Percentiles rank a stretch among this genome's conserved stretches.
Conservation (phyloP, 768 basidiomycete species). For the Termitomyces sp. region DNA sequence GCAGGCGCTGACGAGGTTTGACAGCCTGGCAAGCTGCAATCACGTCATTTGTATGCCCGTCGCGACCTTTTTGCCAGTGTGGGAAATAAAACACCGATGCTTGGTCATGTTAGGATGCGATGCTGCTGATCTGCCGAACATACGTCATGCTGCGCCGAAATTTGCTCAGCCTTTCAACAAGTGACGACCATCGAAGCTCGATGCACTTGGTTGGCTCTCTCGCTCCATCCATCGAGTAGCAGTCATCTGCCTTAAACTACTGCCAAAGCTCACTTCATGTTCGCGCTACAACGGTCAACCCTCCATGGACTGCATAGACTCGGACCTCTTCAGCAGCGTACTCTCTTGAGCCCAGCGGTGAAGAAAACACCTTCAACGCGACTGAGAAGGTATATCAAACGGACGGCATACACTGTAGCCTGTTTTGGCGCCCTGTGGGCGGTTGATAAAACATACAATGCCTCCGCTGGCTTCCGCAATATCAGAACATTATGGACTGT, state of each 20-base stretch:
- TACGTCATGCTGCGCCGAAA: constrained; percentile 10
- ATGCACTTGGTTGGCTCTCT: constrained; percentile 7
- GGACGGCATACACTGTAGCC: constrained; percentile 33
- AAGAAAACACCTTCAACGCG: constrained; percentile 7
- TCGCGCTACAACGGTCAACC: neutral
- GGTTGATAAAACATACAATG: constrained; percentile 53
- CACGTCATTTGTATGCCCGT: too few relatives aligned
- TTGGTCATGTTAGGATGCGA: constrained; percentile 8
- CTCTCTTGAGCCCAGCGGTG: neutral
- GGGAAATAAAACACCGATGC: neutral
- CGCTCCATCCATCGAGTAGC: neutral
- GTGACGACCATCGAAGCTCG: neutral
- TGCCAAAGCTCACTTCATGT: constrained; percentile 5
- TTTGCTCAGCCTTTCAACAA: neutral
- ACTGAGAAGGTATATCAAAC: constrained; percentile 22
- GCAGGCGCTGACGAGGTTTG: neutral
- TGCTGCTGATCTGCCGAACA: constrained; percentile 7
- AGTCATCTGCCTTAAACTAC: neutral
- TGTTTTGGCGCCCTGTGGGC: constrained; percentile 40
- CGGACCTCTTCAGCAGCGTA: constrained; percentile 1
- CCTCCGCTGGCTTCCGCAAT: constrained; percentile 53
- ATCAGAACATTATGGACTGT: constrained; percentile 52
- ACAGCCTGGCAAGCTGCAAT: neutral
- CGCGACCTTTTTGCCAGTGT: too few relatives aligned
- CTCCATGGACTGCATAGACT: neutral